phyloP scores from a whole-genome alignment of 495 filamentous ascomycete species.

The Aspergillus mulundensis region DNA sequence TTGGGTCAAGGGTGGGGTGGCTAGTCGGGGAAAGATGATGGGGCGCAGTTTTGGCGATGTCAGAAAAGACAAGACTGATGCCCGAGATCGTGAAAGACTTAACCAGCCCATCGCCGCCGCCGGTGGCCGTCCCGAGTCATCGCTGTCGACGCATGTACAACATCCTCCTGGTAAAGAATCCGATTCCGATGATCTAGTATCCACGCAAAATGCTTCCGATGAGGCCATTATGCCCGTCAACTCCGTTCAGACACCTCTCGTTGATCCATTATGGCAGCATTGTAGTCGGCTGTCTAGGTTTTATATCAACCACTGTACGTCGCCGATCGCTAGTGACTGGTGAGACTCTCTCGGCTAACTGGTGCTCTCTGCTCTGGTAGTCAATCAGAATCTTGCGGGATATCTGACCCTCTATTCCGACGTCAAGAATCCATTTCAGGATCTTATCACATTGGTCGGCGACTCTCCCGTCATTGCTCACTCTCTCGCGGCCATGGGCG shows the following conservation, averaged over 20 bases:
- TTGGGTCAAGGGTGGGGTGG: constrained; percentile 50
- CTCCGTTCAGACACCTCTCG: constrained; percentile 28
- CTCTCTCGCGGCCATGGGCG: constrained; percentile 38
- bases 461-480: constrained; percentile 38
- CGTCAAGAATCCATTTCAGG: constrained; percentile 39
- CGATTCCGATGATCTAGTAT: constrained; percentile 8
- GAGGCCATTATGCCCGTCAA: constrained; percentile 2
- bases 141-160: not conserved
- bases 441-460: constrained; percentile 36
- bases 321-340: not conserved
- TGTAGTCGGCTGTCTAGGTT: constrained; percentile 32
- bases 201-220: constrained; percentile 15
- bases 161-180: not conserved
- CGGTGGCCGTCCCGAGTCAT: not conserved
- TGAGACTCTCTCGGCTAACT: constrained; percentile 1
- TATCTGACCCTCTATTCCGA: constrained; percentile 39
- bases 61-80: constrained; percentile 13
- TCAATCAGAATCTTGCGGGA: constrained; percentile 32
- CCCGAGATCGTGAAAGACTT: not conserved
- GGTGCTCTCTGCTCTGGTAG: constrained; percentile 16
- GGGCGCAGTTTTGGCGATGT: constrained; percentile 44
- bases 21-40: constrained; percentile 51
- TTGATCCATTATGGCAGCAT: constrained; percentile 43
- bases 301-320: constrained; percentile 43
- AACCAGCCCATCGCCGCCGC: not conserved